phyloP scores from a whole-genome alignment of 768 basidiomycete genomes.

The Termitomyces sp. region DNA sequence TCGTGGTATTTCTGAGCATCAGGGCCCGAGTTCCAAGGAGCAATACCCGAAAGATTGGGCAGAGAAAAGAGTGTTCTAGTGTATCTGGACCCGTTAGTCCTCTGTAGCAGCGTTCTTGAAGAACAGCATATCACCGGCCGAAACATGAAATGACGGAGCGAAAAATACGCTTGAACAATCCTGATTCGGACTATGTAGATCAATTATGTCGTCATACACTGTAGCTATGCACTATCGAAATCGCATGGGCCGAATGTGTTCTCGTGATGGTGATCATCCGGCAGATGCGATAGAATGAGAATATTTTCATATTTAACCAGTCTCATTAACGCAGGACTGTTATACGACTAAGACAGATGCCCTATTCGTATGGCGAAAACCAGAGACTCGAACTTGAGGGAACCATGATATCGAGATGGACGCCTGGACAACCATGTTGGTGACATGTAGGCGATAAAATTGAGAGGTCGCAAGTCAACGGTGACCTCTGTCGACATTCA shows the following conservation, averaged over 20 bases:
- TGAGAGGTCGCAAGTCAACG: not conserved
- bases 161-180: not conserved
- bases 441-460: not conserved
- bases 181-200: not conserved
- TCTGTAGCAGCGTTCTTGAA: conserved; percentile 1
- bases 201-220: not conserved
- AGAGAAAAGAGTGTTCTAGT: conserved; percentile 42
- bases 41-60: conserved; percentile 40
- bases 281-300: not conserved
- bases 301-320: not conserved
- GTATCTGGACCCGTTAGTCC: not conserved
- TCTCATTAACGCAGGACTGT: too few relatives aligned
- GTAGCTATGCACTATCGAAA: not conserved
- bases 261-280: not conserved
- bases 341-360: too few relatives aligned
- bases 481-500: not conserved
- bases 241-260: not conserved
- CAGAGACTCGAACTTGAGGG: not conserved
- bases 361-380: too few relatives aligned
- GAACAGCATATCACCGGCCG: conserved; percentile 8
- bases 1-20: conserved; percentile 71
- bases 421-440: not conserved
- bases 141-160: conserved; percentile 6
- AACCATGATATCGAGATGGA: not conserved
- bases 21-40: conserved; percentile 28